These are phyloP conservation scores for Mucor racemosus DNA, from an alignment of 371 early-diverging fungal species.

Conservation along the genomic window DNA sequence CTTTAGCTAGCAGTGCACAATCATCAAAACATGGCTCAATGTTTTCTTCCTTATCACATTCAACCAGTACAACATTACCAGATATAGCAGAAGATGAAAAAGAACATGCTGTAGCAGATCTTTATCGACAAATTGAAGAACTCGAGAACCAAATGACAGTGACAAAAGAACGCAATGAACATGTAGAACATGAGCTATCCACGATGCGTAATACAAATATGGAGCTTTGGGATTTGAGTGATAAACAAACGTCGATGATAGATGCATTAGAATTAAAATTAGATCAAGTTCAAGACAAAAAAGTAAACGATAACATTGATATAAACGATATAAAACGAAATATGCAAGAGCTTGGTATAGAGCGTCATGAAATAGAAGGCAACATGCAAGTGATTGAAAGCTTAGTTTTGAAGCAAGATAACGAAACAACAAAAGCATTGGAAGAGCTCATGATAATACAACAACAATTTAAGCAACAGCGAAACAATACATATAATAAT, in stretches of 20 bases:
- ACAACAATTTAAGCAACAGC: not conserved
- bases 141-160: conserved; percentile 26
- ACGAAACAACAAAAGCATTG: not conserved
- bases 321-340: not conserved
- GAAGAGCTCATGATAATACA: not conserved
- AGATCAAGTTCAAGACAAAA: not conserved
- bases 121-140: conserved; percentile 25
- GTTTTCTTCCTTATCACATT: conserved; percentile 23
- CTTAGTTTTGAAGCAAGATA: not conserved
- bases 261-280: not conserved
- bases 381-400: not conserved
- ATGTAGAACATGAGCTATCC: conserved; percentile 19
- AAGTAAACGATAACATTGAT: too few relatives aligned
- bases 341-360: not conserved
- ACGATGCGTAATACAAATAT: not conserved
- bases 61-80: conserved; percentile 14
- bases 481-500: not conserved
- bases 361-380: not conserved
- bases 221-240: not conserved
- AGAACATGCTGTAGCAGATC: conserved; percentile 12
- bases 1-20: not conserved
- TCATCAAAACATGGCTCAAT: conserved; percentile 16
- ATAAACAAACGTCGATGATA: conserved; percentile 6
- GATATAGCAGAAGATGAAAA: conserved; percentile 12
- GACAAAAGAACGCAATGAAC: conserved; percentile 16